Conservation (phyloP, 805 yeast genomes). For the Saccharomycopsis sp. region DNA sequence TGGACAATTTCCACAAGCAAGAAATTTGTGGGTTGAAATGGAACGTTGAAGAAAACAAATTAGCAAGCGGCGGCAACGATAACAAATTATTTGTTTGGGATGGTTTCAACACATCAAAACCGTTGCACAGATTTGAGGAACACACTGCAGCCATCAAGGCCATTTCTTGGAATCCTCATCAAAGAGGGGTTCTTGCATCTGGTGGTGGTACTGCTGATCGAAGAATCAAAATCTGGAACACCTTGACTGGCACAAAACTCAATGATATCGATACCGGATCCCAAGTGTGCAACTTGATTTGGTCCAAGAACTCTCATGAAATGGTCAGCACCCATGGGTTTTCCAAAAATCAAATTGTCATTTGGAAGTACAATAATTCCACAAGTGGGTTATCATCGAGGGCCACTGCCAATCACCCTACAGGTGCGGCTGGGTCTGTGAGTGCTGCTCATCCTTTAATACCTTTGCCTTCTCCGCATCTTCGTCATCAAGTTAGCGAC, state of each 20-base stretch:
- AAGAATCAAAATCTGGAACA: constrained; percentile 85
- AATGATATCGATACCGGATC: constrained; percentile 91
- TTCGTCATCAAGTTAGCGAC: too few species aligned
- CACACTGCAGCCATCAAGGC: constrained; percentile 97
- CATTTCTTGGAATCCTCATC: constrained; percentile 96
- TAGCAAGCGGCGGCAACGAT: constrained; percentile 95
- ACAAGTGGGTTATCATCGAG: neutral
- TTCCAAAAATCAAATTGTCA: constrained; percentile 77
- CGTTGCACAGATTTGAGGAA: constrained; percentile 65
- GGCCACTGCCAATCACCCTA: neutral
- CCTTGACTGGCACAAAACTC: constrained; percentile 62
- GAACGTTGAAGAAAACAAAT: constrained; percentile 83
- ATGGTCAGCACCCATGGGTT: constrained; percentile 93
- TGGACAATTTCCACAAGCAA: constrained; percentile 66
- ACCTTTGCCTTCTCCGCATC: too few species aligned
- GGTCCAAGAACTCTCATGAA: constrained; percentile 91
- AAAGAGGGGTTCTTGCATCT: constrained; percentile 82
- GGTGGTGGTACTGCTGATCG: constrained; percentile 98
- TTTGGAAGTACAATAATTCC: constrained; percentile 71
- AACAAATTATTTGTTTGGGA: constrained; percentile 84
- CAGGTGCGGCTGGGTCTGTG: neutral
- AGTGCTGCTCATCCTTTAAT: neutral
- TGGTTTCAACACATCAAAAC: constrained; percentile 52
- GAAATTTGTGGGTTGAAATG: constrained; percentile 95
- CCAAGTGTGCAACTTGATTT: constrained; percentile 86